A percentile compares a stretch with the other conserved stretches of the same genome.
Evolutionary conservation across 352 stramenopile species (phyloP).

Genomic region (Pythium utonaiense): DNA sequence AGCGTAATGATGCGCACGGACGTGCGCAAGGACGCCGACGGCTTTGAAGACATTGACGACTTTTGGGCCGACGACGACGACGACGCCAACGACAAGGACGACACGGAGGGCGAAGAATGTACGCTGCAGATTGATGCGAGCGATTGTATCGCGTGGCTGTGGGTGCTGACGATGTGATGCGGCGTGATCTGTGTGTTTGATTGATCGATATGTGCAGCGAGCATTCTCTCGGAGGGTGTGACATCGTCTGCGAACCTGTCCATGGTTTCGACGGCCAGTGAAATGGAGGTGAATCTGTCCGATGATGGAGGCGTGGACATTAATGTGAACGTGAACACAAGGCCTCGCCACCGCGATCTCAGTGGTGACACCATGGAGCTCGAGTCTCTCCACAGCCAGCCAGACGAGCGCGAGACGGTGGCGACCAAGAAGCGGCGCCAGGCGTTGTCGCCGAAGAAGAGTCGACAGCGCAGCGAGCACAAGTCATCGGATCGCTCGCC

Average conservation of each 20-base stretch:
- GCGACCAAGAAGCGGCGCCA: not conserved
- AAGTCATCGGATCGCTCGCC: not conserved
- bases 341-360: not conserved
- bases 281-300: slow-evolving; percentile 21
- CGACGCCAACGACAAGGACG: slow-evolving; percentile 35
- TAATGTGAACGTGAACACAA: not conserved
- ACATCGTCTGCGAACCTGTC: slow-evolving; percentile 21
- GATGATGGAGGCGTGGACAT: not conserved
- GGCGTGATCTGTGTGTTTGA: too few relatives aligned
- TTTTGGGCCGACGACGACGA: slow-evolving; percentile 79
- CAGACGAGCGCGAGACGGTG: not conserved
- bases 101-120: slow-evolving; percentile 39
- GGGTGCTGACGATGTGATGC: not conserved
- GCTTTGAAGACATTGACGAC: slow-evolving; percentile 86
- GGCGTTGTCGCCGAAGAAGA: slow-evolving; percentile 2
- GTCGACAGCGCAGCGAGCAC: not conserved
- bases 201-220: slow-evolving; percentile 4
- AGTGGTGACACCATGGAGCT: slow-evolving; percentile 22
- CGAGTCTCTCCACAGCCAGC: slow-evolving; percentile 19
- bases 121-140: not conserved
- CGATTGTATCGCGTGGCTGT: not conserved
- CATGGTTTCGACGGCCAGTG: slow-evolving; percentile 17
- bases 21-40: slow-evolving; percentile 70
- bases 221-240: slow-evolving; percentile 19
- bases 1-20: slow-evolving; percentile 57